Conservation (phyloP, 257 asterid genomes). For the Rauvolfia tetraphylla region DNA sequence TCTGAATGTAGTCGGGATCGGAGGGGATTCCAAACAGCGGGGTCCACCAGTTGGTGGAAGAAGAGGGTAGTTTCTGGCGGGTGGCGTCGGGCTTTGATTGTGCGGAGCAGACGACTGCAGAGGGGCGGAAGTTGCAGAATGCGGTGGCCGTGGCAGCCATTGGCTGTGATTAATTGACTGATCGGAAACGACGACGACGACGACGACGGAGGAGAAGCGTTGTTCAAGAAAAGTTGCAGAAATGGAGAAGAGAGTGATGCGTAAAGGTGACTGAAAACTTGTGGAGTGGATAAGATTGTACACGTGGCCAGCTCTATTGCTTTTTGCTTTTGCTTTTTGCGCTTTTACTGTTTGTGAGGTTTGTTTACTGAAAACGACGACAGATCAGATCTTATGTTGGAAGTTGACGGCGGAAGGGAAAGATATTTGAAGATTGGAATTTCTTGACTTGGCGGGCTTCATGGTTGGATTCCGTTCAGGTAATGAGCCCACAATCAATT, state of each 20-base stretch:
- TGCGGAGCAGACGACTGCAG: conserved; percentile 24
- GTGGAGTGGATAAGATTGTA: conserved; percentile 25
- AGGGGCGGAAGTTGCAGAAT: conserved; percentile 17
- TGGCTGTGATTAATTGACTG: neutral
- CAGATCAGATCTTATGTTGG: neutral
- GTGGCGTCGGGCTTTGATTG: conserved; percentile 10
- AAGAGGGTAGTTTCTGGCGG: conserved; percentile 10
- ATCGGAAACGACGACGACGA: neutral
- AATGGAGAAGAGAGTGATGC: neutral
- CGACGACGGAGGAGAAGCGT: neutral
- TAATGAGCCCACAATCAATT: neutral
- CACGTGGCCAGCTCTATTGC: conserved; percentile 16
- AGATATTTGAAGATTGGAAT: conserved; percentile 1
- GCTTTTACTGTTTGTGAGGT: conserved; percentile 2
- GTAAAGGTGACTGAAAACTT: neutral
- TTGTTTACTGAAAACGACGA: conserved; percentile 10
- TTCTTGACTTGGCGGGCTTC: neutral
- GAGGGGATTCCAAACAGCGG: conserved; percentile 60
- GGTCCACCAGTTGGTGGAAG: conserved; percentile 60
- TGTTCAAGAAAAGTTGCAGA: neutral
- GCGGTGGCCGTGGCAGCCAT: conserved; percentile 28
- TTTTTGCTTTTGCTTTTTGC: conserved; percentile 12
- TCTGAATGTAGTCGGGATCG: conserved; percentile 51
- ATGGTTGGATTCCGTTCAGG: too few relatives aligned
- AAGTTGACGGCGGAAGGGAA: neutral